Base-by-base conservation (phyloP, 2,329 filamentous ascomycete species). In the Albophoma yamanashiensis region DNA sequence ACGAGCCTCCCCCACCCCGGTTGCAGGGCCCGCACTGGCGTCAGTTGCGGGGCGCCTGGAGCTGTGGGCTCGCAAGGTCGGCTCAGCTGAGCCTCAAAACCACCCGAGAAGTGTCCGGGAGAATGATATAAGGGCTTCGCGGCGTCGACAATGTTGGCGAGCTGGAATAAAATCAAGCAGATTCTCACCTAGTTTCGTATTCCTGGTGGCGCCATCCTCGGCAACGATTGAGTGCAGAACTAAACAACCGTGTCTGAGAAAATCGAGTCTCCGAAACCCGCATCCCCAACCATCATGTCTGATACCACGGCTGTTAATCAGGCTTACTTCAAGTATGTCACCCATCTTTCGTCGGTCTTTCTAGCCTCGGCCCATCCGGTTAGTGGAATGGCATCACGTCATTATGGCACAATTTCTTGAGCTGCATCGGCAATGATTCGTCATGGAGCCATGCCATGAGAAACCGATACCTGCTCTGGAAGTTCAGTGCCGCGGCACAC, bases 311-410 rank as follows among this genome's bases (percentile, higher is more conserved):
- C 67, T 42, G 64, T 67, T 38, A 78, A 79, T 65, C 69, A 75
- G 69, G 68, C 69, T 40, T 74, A 73, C 61, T 79, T 78, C 70
- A 73, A 78, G 77, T 78, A 66, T 67, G 75, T 69, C 55, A 55
- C 15, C 53, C 43, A 22, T 56, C 27, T 42, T 22, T 36, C n/a
- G n/a, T 56, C 31, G 7, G 2, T n/a, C 31, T 8, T 38, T 4
- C n/a, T 9, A 0, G 6, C 11, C 20, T 38, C 31, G 1, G 4
- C 14, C 11, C 22, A 8, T 6, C 5, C 17, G 11, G 4, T 9
- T 47, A 22, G 12, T 22, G 4, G 11, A 38, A 1, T 11, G 20
- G 27, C 27, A 12, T 36, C 50, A 38, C 4, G 20, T 8, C 27
- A 12, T n/a, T 27, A 38, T 38, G 20, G 12, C 50, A 22, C 20